Base-by-base conservation (phyloP, 306 rosid genomes). In the Dryas octopetala region DNA sequence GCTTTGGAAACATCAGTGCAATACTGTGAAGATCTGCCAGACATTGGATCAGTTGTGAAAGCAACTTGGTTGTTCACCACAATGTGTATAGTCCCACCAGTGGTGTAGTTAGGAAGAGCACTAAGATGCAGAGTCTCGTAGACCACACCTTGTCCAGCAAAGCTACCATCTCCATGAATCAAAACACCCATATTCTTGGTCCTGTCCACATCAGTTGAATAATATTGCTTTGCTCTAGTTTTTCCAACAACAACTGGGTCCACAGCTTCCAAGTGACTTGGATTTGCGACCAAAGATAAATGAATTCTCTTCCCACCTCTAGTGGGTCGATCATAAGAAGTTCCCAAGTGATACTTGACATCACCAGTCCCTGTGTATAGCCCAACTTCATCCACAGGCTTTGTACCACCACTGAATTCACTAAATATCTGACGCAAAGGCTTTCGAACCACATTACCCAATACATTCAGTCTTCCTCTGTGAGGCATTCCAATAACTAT, bases 1-100 rank as follows among this genome's bases (percentile, higher is more conserved):
- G 99, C 97, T 85, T 95, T 95, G 62, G 97, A 97, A 78, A 95
- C 97, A 80, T 95, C 98, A 48, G 98, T 90, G 71, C 99, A 92
- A 62, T 92, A 95, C 82, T 88, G 91, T 1, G 97, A 95, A 53
- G 97, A 95, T 86, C 99, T 88, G 66, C 99, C 97, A 17, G 91
- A 54, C 47, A 16, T 82, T 4, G 99, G 97, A 86, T 92, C 97
- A 64, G 99, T 95, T 61, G 99, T 95, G 76, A 95, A 92, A 38
- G 97, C 99, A 79, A 91, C 99, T 83, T 91, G 99, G 79, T 95
- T 91, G 83, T 95, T 95, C 70, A 91, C 86, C 71, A 91, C 97
- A 68, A 95, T 83, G 85, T 95, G 99, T 58, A 90, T 89, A 2
- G 99, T 95, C 71, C 99, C 99, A 47, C 99, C 99, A 12, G 99